These are phyloP conservation scores for Fonsecaea multimorphosa DNA, from an alignment of 2,329 filamentous ascomycete species.

Conservation along the genomic window DNA sequence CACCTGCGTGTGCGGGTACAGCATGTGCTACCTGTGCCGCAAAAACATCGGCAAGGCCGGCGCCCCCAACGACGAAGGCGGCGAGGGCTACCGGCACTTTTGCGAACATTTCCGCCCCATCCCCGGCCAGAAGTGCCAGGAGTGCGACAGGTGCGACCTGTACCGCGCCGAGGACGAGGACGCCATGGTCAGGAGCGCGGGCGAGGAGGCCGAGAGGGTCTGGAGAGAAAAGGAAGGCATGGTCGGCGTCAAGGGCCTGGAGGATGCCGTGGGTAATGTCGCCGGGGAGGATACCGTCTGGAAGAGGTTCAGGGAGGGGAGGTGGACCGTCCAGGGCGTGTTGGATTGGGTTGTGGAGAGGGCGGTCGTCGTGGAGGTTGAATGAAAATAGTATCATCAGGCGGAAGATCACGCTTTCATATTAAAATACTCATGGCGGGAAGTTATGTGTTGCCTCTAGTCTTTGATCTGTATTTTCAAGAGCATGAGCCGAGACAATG, in stretches of 20 bases:
- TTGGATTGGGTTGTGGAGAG: conserved; percentile 50
- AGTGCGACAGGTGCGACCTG: conserved; percentile 82
- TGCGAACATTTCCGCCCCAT: conserved; percentile 92
- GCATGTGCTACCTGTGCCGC: conserved; percentile 97
- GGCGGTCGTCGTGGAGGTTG: conserved; percentile 47
- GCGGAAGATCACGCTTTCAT: neutral
- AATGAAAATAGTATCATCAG: conserved; percentile 10
- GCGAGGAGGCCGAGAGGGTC: conserved; percentile 71
- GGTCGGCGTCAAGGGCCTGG: conserved; percentile 36
- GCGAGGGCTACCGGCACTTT: conserved; percentile 87
- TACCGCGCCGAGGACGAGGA: conserved; percentile 75
- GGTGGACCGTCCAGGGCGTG: conserved; percentile 48
- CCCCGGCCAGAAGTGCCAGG: conserved; percentile 73
- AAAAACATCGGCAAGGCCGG: conserved; percentile 51
- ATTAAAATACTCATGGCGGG: too few relatives aligned
- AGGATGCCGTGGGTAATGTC: conserved; percentile 35
- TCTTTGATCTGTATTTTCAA: too few relatives aligned
- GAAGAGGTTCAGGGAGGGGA: conserved; percentile 49
- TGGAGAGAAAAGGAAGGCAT: conserved; percentile 71
- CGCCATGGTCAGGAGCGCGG: conserved; percentile 69
- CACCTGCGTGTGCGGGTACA: conserved; percentile 92
- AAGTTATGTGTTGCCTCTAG: too few relatives aligned
- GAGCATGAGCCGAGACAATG: too few relatives aligned
- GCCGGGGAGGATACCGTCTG: conserved; percentile 43
- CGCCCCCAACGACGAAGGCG: conserved; percentile 33